A percentile compares a stretch with the other conserved stretches of the same genome.
These are phyloP conservation scores for Pseudofabraea citricarpa DNA, from an alignment of 2,329 filamentous ascomycete species.

Conservation along the genomic window DNA sequence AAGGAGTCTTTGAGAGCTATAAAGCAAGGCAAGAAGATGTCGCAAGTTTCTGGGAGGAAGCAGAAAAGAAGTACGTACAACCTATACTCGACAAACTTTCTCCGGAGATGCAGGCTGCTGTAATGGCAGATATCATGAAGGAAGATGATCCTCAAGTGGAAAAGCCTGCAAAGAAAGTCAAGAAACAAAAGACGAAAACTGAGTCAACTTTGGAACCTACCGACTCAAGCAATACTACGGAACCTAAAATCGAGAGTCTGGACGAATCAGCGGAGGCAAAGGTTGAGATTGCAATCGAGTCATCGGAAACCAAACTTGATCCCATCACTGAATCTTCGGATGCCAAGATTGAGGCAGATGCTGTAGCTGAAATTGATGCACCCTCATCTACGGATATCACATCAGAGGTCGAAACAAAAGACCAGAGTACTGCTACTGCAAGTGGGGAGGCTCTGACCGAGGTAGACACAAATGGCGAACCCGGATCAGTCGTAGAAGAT, in stretches of 20 bases:
- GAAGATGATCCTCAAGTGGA: constrained; percentile 15
- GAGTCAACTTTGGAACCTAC: constrained; percentile 12
- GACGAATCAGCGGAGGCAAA: not conserved
- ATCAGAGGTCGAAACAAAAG: not conserved
- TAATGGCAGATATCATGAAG: constrained; percentile 56
- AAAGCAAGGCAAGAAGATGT: constrained; percentile 70
- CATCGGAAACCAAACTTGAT: not conserved
- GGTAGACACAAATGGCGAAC: not conserved
- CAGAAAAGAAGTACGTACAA: constrained; percentile 77
- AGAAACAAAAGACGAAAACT: constrained; percentile 9
- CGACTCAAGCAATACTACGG: constrained; percentile 16
- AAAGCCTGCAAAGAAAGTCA: constrained; percentile 14
- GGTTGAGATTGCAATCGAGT: not conserved
- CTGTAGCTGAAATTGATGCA: no score
- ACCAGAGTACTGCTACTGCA: not conserved
- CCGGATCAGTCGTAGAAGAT: not conserved
- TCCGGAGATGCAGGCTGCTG: constrained; percentile 56
- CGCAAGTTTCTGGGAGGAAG: constrained; percentile 72
- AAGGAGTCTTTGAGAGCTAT: constrained; percentile 66
- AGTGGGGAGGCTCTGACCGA: not conserved
- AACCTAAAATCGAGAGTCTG: not conserved
- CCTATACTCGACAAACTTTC: constrained; percentile 60
- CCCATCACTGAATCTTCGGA: not conserved
- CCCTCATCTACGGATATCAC: not conserved
- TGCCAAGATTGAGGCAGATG: not conserved